These are phyloP conservation scores for Combretum micranthum DNA, from an alignment of 345 rosid species.

Conservation along the genomic window DNA sequence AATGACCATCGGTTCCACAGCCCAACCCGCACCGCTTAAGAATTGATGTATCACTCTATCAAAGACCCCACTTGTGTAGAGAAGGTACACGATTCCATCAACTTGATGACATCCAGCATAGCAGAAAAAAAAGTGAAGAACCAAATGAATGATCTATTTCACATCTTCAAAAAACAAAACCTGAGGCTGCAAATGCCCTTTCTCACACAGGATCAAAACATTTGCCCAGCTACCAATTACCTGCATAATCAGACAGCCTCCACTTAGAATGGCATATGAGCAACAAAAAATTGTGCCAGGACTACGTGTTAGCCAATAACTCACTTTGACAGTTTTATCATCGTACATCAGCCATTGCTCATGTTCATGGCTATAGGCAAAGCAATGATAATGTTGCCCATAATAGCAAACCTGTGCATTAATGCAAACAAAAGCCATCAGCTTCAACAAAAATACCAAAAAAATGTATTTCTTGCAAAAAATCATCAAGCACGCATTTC, in stretches of 20 bases:
- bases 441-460: conserved; percentile 2
- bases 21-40: conserved; percentile 14
- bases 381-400: conserved; percentile 98
- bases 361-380: conserved; percentile 71
- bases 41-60: not conserved
- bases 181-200: conserved; percentile 96
- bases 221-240: conserved; percentile 85
- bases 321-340: conserved; percentile 91
- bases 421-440: conserved; percentile 5
- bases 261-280: not conserved
- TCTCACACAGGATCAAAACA: conserved; percentile 70
- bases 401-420: conserved; percentile 80
- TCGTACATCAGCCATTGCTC: conserved; percentile 89
- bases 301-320: not conserved
- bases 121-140: conserved; percentile 1
- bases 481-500: not conserved
- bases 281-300: not conserved
- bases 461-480: too few species aligned
- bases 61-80: conserved; percentile 12
- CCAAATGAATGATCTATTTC: conserved; percentile 25
- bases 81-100: conserved; percentile 9
- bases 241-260: conserved; percentile 29
- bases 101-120: not conserved
- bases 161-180: conserved; percentile 84
- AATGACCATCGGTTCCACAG: conserved; percentile 11